Evolutionary conservation across 140 eudicot species (phyloP), one percentile per base, ranked within the genome.

Genomic region (Bidens hawaiensis): DNA sequence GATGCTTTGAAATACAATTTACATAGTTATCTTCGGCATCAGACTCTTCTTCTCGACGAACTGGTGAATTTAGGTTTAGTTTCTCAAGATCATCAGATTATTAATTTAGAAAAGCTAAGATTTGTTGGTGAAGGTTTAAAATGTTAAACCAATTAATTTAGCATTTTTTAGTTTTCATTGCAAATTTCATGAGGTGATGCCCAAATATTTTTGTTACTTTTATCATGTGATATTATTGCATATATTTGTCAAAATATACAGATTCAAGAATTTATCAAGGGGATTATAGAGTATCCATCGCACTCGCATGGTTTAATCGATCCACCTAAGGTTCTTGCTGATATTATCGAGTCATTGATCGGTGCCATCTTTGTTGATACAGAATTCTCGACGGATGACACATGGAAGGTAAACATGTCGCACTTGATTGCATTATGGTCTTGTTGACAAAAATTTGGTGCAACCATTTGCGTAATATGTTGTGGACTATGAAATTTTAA

Each of bases 21-120:
- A 56, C 76, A 84, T 49, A 71, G 65, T 6, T 79, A 27, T 60
- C 38, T 84, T 11, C 83, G 84, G 1, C 89, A 87, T 57, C 58
- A 46, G 34, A 84, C 33, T 9, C 77, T 78, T 3, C 45, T 61
- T 1, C 79, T 84, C 19, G 28, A 62, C 0, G 22, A 18, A 8
- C 64, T 62, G 64, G 76, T 70, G 12, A 1, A n/a, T n/a, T n/a
- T n/a, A n/a, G n/a, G n/a, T n/a, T n/a, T n/a, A n/a, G n/a, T n/a
- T n/a, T n/a, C n/a, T n/a, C n/a, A n/a, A n/a, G n/a, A n/a, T n/a
- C n/a, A n/a, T n/a, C n/a, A n/a, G n/a, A n/a, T n/a, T n/a, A 6
- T 34, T 34, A 34, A 14, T 34, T 34, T 5, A n/a, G n/a, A n/a
- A n/a, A n/a, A n/a, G n/a, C n/a, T n/a, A n/a, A n/a, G n/a, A n/a